phyloP scores from a whole-genome alignment of 768 basidiomycete genomes.

The Hortiboletus flavorubellus region DNA sequence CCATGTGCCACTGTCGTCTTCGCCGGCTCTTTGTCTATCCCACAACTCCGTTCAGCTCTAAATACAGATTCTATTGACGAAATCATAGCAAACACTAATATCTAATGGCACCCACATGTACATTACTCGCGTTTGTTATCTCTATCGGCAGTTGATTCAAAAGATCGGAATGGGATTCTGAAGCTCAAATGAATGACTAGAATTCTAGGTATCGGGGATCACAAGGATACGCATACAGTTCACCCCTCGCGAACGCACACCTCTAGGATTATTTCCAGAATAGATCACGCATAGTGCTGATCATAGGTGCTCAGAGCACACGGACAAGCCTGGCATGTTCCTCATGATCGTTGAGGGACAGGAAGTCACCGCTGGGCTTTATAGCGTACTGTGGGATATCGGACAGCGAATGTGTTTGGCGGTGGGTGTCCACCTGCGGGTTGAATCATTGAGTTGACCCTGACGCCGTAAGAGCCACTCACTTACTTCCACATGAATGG shows the following conservation, averaged over 20 bases:
- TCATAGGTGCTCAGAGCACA: constrained; percentile 8
- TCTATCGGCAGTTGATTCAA: background rate
- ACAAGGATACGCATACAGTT: background rate
- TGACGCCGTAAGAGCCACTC: background rate
- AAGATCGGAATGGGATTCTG: background rate
- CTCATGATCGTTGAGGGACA: constrained; percentile 22
- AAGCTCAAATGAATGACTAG: constrained; percentile 9
- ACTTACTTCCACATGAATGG: constrained; percentile 36
- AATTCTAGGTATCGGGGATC: constrained; percentile 1
- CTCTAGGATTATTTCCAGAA: background rate
- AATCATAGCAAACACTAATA: background rate
- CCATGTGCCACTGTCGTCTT: too few species aligned
- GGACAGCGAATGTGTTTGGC: constrained; percentile 22
- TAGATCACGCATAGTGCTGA: background rate
- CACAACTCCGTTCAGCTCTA: too few species aligned
- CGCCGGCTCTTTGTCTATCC: too few species aligned
- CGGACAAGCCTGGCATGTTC: constrained; percentile 14
- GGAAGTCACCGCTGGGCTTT: constrained; percentile 23
- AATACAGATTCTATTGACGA: background rate
- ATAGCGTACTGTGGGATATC: constrained; percentile 21
- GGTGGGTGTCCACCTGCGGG: constrained; percentile 30
- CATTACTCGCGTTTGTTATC: too few species aligned
- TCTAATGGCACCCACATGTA: background rate
- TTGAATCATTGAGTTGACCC: constrained; percentile 1
- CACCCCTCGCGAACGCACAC: background rate